Evolutionary conservation across 2,329 filamentous ascomycete species (phyloP).

Genomic region (Elsinoe necatrix): DNA sequence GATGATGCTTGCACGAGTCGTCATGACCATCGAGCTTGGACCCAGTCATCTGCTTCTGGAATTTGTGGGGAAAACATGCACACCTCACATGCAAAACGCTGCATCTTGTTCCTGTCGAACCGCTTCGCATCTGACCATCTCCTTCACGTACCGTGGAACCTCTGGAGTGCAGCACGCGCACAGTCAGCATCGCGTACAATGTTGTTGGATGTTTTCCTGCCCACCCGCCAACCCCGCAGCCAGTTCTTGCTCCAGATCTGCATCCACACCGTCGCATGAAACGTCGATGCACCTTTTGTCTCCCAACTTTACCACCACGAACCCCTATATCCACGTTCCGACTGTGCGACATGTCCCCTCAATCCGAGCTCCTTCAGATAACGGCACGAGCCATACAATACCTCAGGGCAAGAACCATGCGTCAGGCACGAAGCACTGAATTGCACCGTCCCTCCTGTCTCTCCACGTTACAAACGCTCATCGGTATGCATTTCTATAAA

Average conservation of each 20-base stretch:
- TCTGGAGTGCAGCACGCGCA: slow-evolving; percentile 1
- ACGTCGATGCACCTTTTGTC: slow-evolving; percentile 9
- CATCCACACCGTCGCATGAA: not conserved
- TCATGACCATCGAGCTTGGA: not conserved
- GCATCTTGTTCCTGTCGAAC: not conserved
- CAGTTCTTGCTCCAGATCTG: slow-evolving; percentile 4
- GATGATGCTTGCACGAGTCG: not conserved
- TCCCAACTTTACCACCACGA: slow-evolving; percentile 1
- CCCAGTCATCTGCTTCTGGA: not conserved
- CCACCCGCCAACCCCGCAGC: not conserved
- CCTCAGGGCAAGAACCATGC: not conserved
- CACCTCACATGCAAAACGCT: not conserved
- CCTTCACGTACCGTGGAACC: not conserved
- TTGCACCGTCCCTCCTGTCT: not conserved
- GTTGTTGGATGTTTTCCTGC: not conserved
- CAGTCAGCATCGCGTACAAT: slow-evolving; percentile 1
- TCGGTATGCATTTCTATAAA: not conserved
- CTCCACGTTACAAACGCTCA: slow-evolving; percentile 5
- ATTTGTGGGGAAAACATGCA: not conserved
- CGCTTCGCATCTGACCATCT: not conserved
- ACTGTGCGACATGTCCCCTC: slow-evolving; percentile 2
- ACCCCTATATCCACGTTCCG: not conserved
- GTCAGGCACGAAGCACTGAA: not conserved
- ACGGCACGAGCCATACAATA: not conserved
- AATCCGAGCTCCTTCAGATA: slow-evolving; percentile 4